Conservation (phyloP, 441 rosid genomes). For the Erodium texanum region DNA sequence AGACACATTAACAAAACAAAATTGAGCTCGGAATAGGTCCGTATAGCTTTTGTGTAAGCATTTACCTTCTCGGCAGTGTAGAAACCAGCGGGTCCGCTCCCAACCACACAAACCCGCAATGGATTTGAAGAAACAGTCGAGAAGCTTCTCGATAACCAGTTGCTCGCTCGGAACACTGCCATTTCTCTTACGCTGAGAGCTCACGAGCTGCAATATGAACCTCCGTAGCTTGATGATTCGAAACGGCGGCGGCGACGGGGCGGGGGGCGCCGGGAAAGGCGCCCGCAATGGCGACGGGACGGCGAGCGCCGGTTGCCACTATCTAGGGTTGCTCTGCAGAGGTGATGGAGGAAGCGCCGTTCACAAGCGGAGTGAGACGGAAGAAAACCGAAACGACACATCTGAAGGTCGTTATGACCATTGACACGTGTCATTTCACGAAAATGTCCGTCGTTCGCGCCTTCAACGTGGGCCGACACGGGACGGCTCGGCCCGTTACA, state of each 20-base stretch:
- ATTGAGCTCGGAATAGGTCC: not conserved
- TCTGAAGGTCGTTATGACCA: too few relatives aligned
- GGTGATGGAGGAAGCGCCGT: not conserved
- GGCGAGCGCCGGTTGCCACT: not conserved
- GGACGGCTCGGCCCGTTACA: too few relatives aligned
- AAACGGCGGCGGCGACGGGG: too few relatives aligned
- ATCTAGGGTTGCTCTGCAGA: not conserved
- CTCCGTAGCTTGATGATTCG: not conserved
- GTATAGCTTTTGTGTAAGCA: not conserved
- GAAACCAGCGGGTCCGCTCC: conserved; percentile 91
- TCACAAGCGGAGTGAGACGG: too few relatives aligned
- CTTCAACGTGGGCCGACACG: too few relatives aligned
- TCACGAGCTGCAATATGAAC: not conserved
- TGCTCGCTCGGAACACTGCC: conserved; percentile 27
- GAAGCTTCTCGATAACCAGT: conserved; percentile 34
- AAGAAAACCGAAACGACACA: too few relatives aligned
- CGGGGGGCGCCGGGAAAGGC: too few relatives aligned
- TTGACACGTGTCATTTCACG: too few relatives aligned
- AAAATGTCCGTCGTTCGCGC: too few relatives aligned
- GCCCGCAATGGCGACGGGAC: too few relatives aligned
- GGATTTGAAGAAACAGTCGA: conserved; percentile 38
- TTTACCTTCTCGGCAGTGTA: conserved; percentile 81
- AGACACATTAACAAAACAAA: not conserved
- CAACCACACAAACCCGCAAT: conserved; percentile 77
- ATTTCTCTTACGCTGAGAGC: conserved; percentile 6